phyloP scores from a whole-genome alignment of 192 early-diverging fungal species.

The Backusella tarrabulga region DNA sequence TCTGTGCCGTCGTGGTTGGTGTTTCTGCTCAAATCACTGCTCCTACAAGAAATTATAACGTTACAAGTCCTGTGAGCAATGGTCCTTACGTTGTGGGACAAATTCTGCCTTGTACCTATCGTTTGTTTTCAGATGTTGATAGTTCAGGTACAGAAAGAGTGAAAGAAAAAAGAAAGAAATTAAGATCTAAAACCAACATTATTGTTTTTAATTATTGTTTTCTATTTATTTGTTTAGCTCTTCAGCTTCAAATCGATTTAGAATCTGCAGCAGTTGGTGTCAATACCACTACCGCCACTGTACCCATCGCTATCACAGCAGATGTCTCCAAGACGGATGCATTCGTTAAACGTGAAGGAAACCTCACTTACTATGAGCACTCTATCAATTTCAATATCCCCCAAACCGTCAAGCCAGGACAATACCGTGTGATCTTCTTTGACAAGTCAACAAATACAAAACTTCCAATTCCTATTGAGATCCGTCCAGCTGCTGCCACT shows the following conservation, averaged over 20 bases:
- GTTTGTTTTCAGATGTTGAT: conserved; percentile 26
- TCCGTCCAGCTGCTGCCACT: conserved; percentile 19
- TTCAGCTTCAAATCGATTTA: conserved; percentile 28
- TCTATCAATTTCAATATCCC: conserved; percentile 34
- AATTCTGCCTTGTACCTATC: conserved; percentile 25
- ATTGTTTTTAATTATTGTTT: not conserved
- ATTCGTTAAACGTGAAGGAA: conserved; percentile 21
- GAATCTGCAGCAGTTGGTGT: not conserved
- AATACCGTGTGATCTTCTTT: conserved; percentile 36
- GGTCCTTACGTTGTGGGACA: conserved; percentile 14
- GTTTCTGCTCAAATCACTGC: conserved; percentile 29
- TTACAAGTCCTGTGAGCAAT: conserved; percentile 28
- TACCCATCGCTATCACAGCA: conserved; percentile 27
- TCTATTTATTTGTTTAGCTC: conserved; percentile 13
- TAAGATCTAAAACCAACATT: not conserved
- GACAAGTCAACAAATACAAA: conserved; percentile 25
- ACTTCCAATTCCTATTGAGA: conserved; percentile 31
- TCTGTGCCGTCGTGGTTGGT: not conserved
- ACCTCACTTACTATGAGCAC: conserved; percentile 33
- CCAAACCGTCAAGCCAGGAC: conserved; percentile 24
- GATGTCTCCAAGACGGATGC: conserved; percentile 30
- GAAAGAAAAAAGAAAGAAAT: not conserved
- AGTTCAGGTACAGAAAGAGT: conserved; percentile 26
- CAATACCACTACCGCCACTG: not conserved
- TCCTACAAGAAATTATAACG: conserved; percentile 32